Evolutionary conservation across 768 basidiomycete genomes (phyloP), one percentile per base, ranked within the genome.

Genomic region (Amanita molliuscula): DNA sequence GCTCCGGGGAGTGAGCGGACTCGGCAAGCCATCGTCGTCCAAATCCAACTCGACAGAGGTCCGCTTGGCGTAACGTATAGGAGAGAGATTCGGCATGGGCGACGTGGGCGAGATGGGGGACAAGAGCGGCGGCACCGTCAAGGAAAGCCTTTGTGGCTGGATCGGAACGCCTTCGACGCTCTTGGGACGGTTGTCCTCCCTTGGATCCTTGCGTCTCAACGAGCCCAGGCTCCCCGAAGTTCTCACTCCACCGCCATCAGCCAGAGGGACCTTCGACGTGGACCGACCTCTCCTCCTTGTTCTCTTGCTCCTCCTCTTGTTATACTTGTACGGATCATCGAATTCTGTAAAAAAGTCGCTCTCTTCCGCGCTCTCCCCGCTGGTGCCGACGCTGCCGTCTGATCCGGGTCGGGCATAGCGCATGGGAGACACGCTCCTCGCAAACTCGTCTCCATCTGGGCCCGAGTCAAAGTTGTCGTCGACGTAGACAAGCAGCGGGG

Each of bases 391-490:
- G 18, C 23, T 15, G 38, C 49, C 49, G n/a, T 50, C 49, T 31
- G 56, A 58, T 33, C 47, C 52, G 13, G 58, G 54, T 26, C 55
- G 44, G 18, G 58, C 61, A 31, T 59, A 62, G 5, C 51, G 51
- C n/a, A 62, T 62, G 4, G 61, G 61, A 3, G 58, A 58, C 3
- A 60, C 58, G 16, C 56, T 56, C 36, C 54, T 28, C 28, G 41
- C 41, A 49, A 45, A 29, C 31, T 49, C 35, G 11, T 44, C 48
- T 8, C 33, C 26, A 2, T 44, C 52, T 25, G 42, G 36, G 41
- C 41, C 31, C 6, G 36, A 38, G 25, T 43, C 49, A 50, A 50
- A 50, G 49, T 50, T 44, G 25, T 50, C 41, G 49, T 50, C 49
- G n/a, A 50, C 41, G 29, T 50, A 50, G 13, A 50, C 49, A 6